Evolutionary conservation across 202 grass and related monocot genomes (phyloP).

Genomic region (Panicum hallii): DNA sequence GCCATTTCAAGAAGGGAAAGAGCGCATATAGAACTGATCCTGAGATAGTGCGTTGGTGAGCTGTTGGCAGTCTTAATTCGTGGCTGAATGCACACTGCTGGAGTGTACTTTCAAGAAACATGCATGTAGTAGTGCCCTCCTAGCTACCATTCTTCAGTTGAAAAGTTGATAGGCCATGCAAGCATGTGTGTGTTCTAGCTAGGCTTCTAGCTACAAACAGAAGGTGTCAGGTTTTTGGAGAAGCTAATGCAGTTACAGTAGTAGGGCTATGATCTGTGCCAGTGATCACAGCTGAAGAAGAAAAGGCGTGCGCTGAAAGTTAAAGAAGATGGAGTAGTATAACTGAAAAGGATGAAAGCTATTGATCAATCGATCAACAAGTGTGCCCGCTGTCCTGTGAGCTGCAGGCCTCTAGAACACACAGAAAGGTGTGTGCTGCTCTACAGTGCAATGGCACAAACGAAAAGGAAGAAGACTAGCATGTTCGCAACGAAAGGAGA

Average conservation of each 20-base stretch:
- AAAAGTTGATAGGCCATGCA: constrained; percentile 30
- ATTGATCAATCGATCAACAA: constrained; percentile 3
- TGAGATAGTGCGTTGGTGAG: not conserved
- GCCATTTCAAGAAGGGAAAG: constrained; percentile 40
- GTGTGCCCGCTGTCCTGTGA: constrained; percentile 6
- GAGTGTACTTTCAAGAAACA: not conserved
- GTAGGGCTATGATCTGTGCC: constrained; percentile 13
- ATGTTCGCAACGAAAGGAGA: not conserved
- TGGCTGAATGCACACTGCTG: not conserved
- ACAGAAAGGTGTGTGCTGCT: not conserved
- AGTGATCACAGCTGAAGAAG: not conserved
- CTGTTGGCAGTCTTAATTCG: constrained; percentile 30
- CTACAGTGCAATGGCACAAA: constrained; percentile 6
- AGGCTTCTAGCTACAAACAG: not conserved
- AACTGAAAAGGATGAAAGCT: not conserved
- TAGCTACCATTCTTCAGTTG: constrained; percentile 19
- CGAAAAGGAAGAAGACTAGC: not conserved
- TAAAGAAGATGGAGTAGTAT: constrained; percentile 2
- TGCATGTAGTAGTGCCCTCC: not conserved
- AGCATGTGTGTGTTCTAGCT: not conserved
- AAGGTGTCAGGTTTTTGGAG: constrained; percentile 29
- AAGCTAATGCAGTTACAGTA: not conserved
- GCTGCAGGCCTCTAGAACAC: constrained; percentile 5
- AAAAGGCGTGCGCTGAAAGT: constrained; percentile 10
- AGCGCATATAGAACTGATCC: not conserved